These are phyloP conservation scores for Laguncularia racemosa DNA, from an alignment of 345 rosid genomes.

Conservation along the genomic window DNA sequence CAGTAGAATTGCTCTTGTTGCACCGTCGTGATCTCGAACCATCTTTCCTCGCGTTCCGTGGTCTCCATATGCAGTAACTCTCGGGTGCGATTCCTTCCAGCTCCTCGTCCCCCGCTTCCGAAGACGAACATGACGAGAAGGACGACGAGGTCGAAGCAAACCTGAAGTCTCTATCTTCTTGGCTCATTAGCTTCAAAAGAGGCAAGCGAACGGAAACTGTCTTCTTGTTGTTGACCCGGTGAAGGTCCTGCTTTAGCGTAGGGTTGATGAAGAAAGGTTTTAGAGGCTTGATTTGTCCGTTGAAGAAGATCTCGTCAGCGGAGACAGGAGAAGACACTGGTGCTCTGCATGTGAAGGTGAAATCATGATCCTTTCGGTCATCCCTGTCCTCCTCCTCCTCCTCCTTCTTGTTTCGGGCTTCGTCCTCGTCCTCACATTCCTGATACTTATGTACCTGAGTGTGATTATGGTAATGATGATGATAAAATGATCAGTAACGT, in stretches of 20 bases:
- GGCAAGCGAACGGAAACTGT: conserved; percentile 22
- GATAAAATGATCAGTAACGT: no score
- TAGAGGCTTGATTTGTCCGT: conserved; percentile 63
- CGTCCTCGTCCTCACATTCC: background rate
- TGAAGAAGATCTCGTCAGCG: conserved; percentile 58
- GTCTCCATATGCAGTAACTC: conserved; percentile 68
- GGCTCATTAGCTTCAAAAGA: conserved; percentile 41
- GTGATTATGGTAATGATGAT: no score
- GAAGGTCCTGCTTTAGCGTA: background rate
- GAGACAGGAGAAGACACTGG: conserved; percentile 23
- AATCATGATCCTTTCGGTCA: conserved; percentile 30
- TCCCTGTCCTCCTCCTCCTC: background rate
- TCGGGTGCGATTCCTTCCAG: conserved; percentile 37
- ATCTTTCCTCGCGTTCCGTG: conserved; percentile 17
- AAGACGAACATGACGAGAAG: conserved; percentile 32
- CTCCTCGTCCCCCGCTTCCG: conserved; percentile 41
- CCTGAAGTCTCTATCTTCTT: conserved; percentile 27
- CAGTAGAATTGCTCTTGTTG: conserved; percentile 53
- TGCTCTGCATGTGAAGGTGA: conserved; percentile 31
- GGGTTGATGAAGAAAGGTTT: conserved; percentile 14
- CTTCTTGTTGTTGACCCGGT: conserved; percentile 5
- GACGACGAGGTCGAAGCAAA: background rate
- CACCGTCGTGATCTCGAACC: conserved; percentile 21
- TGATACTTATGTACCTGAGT: no score
- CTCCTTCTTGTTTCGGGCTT: no score